Evolutionary conservation across 163 green algal species (phyloP).

Genomic region (Chlamydomonas reinhardtii): DNA sequence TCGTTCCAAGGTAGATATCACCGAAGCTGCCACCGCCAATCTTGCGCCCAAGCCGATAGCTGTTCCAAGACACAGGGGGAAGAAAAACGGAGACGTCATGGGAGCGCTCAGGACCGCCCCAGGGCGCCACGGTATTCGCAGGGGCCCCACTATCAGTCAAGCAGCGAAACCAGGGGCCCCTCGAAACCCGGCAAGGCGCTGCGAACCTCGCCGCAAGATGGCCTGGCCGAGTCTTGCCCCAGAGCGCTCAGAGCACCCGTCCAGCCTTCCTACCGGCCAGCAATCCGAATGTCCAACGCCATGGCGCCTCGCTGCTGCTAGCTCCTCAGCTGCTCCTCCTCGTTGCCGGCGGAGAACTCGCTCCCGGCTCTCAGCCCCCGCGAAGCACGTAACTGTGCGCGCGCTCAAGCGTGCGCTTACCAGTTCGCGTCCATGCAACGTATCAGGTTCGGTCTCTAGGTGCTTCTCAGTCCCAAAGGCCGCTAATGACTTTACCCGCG

Average conservation of each 20-base stretch:
- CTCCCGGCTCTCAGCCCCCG: neutral
- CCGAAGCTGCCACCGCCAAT: slow-evolving; percentile 96
- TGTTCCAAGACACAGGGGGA: slow-evolving; percentile 28
- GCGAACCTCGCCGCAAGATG: no score
- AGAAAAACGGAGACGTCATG: no score
- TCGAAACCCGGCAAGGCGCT: no score
- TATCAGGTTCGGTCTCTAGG: neutral
- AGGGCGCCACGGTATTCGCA: no score
- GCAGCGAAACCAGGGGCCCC: no score
- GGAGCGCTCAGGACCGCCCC: no score
- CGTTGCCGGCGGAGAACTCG: no score
- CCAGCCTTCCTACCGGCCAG: slow-evolving; percentile 73
- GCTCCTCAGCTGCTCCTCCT: neutral
- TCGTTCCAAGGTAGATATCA: slow-evolving; percentile 96
- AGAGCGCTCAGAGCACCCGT: neutral
- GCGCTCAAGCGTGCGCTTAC: slow-evolving; percentile 21
- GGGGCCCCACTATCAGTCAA: no score
- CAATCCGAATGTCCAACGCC: slow-evolving; percentile 62
- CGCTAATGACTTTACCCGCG: no score
- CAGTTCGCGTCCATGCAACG: slow-evolving; percentile 22
- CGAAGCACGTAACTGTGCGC: neutral
- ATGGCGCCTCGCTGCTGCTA: slow-evolving; percentile 43
- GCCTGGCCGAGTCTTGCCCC: neutral
- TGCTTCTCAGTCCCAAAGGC: no score
- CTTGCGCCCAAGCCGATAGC: slow-evolving; percentile 94